These are phyloP conservation scores for Taphrina betulina DNA, from an alignment of 1,139 yeast species.

Conservation along the genomic window DNA sequence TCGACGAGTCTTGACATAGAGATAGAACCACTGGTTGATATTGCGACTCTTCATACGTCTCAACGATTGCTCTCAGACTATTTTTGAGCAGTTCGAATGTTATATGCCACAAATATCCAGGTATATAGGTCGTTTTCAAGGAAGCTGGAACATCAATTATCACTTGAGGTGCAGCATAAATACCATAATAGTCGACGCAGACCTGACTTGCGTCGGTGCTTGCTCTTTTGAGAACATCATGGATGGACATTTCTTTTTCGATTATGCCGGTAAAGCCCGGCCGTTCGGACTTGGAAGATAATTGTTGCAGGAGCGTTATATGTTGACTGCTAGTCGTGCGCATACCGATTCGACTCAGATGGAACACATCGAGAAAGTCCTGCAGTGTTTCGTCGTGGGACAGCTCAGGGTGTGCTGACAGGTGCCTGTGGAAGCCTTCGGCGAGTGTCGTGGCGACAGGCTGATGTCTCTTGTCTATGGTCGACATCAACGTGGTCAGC, in stretches of 20 bases:
- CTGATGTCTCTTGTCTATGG: slow-evolving; percentile 28
- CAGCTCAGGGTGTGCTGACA: slow-evolving; percentile 56
- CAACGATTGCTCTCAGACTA: slow-evolving; percentile 83
- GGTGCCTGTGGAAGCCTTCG: slow-evolving; percentile 53
- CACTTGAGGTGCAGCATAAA: slow-evolving; percentile 77
- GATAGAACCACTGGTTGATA: slow-evolving; percentile 85
- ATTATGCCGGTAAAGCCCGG: slow-evolving; percentile 77
- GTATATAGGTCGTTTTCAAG: slow-evolving; percentile 78
- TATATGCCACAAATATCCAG: slow-evolving; percentile 87
- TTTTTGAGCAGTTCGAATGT: slow-evolving; percentile 80
- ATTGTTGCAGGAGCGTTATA: slow-evolving; percentile 62
- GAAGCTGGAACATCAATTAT: slow-evolving; percentile 70
- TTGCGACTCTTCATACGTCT: slow-evolving; percentile 57
- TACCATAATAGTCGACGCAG: slow-evolving; percentile 82
- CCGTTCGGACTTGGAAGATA: slow-evolving; percentile 62
- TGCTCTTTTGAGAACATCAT: slow-evolving; percentile 78
- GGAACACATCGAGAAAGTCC: slow-evolving; percentile 74
- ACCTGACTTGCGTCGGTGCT: slow-evolving; percentile 82
- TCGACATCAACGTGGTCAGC: slow-evolving; percentile 4
- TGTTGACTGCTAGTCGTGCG: slow-evolving; percentile 52
- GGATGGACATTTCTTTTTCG: slow-evolving; percentile 74
- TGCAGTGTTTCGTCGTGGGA: slow-evolving; percentile 56
- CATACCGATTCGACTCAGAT: slow-evolving; percentile 83
- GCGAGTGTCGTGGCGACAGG: slow-evolving; percentile 31
- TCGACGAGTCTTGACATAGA: slow-evolving; percentile 87